Percentiles rank a stretch among this genome's conserved stretches.
These are phyloP conservation scores for Beta corolliflora DNA, from an alignment of 179 eudicot species.

Conservation along the genomic window DNA sequence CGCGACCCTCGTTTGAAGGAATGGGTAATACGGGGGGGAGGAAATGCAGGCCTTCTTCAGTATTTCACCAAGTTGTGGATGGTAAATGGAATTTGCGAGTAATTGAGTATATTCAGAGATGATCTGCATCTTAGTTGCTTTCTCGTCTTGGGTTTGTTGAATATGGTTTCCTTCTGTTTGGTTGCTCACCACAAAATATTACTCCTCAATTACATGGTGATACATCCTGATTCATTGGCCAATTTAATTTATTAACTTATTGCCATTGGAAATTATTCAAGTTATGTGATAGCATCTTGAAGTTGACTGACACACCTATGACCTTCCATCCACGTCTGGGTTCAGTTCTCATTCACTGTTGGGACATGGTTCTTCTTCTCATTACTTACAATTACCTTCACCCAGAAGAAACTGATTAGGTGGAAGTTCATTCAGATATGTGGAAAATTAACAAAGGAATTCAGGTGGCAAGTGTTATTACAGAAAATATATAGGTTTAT, in stretches of 20 bases:
- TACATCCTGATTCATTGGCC: too few relatives aligned
- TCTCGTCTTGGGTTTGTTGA: neutral
- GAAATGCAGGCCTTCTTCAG: neutral
- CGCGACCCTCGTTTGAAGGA: neutral
- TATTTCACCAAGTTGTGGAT: neutral
- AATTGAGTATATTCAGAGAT: neutral
- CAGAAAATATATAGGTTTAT: neutral
- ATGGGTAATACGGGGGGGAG: neutral
- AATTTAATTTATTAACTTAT: too few relatives aligned
- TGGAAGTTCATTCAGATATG: neutral
- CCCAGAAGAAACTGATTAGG: neutral
- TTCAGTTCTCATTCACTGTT: neutral
- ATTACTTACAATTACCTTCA: neutral
- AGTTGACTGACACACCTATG: neutral
- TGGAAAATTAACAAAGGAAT: neutral
- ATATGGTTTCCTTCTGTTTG: neutral
- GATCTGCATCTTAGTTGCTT: neutral
- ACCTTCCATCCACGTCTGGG: neutral
- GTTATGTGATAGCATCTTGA: neutral
- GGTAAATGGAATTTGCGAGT: neutral
- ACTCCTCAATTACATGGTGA: too few relatives aligned
- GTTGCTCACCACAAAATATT: neutral
- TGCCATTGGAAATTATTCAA: too few relatives aligned
- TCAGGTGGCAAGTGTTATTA: neutral
- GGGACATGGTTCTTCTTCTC: neutral